Evolutionary conservation across 495 filamentous ascomycete genomes (phyloP).

Genomic region (Trichoderma asperelloides): DNA sequence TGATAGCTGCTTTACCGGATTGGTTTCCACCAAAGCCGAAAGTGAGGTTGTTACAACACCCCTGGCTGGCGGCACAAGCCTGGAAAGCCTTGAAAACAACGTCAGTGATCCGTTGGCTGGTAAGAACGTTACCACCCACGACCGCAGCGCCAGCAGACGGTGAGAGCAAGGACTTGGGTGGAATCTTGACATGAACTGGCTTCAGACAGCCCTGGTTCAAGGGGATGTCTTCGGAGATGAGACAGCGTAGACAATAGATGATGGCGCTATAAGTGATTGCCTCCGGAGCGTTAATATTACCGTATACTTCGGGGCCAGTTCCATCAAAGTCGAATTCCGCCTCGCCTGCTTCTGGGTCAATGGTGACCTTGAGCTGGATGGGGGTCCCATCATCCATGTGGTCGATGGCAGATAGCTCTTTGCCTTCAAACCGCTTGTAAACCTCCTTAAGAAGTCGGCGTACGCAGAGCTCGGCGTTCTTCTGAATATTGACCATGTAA

Average conservation of each 20-base stretch:
- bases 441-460: slow-evolving; percentile 76
- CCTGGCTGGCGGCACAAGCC: slow-evolving; percentile 85
- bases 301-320: slow-evolving; percentile 90
- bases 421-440: slow-evolving; percentile 64
- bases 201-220: slow-evolving; percentile 93
- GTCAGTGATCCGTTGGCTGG: slow-evolving; percentile 82
- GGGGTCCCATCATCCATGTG: slow-evolving; percentile 93
- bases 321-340: slow-evolving; percentile 87
- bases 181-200: slow-evolving; percentile 81
- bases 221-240: slow-evolving; percentile 90
- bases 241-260: slow-evolving; percentile 89
- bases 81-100: slow-evolving; percentile 87
- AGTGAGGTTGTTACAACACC: slow-evolving; percentile 86
- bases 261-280: slow-evolving; percentile 92
- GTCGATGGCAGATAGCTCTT: slow-evolving; percentile 66
- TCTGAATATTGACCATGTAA: slow-evolving; percentile 92
- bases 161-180: slow-evolving; percentile 70
- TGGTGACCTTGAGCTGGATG: slow-evolving; percentile 74
- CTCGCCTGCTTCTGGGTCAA: slow-evolving; percentile 73
- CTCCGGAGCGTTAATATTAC: slow-evolving; percentile 89
- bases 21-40: slow-evolving; percentile 76
- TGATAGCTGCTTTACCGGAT: slow-evolving; percentile 49
- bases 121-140: slow-evolving; percentile 92
- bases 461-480: slow-evolving; percentile 82
- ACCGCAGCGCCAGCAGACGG: slow-evolving; percentile 85